Percentiles rank a stretch among this genome's conserved stretches.
Evolutionary conservation across 2,329 filamentous ascomycete genomes (phyloP).

Genomic region (Exophiala aquamarina): DNA sequence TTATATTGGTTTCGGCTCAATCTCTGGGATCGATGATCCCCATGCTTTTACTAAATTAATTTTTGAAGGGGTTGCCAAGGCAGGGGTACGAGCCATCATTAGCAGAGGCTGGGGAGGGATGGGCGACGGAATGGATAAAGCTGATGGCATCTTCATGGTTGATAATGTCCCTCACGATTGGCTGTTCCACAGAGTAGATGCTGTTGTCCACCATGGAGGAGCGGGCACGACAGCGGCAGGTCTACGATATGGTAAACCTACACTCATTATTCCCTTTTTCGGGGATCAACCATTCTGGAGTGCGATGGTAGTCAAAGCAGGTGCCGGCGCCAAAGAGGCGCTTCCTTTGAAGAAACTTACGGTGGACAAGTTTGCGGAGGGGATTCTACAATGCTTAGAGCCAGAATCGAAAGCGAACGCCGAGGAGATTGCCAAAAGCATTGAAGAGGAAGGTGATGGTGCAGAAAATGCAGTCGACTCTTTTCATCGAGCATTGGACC

Average conservation of each 20-base stretch:
- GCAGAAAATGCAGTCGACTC: slow-evolving; percentile 41
- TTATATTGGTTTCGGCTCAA: slow-evolving; percentile 39
- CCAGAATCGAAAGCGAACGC: slow-evolving; percentile 34
- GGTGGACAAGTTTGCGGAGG: slow-evolving; percentile 37
- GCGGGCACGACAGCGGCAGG: slow-evolving; percentile 40
- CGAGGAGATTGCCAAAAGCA: slow-evolving; percentile 35
- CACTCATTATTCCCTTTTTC: slow-evolving; percentile 44
- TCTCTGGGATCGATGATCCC: slow-evolving; percentile 38
- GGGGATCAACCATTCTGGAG: slow-evolving; percentile 50
- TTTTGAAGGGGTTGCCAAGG: slow-evolving; percentile 34
- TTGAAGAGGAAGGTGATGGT: slow-evolving; percentile 39
- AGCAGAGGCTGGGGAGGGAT: slow-evolving; percentile 41
- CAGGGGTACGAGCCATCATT: slow-evolving; percentile 37
- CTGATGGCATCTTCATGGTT: slow-evolving; percentile 35
- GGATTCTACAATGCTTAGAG: slow-evolving; percentile 37
- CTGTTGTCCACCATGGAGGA: slow-evolving; percentile 39
- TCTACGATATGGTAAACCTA: slow-evolving; percentile 37
- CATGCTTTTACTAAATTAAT: slow-evolving; percentile 36
- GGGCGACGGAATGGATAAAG: slow-evolving; percentile 31
- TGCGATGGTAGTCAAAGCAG: slow-evolving; percentile 41
- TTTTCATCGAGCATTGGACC: slow-evolving; percentile 41
- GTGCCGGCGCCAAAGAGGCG: slow-evolving; percentile 41
- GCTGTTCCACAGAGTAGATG: slow-evolving; percentile 38
- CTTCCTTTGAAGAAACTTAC: slow-evolving; percentile 39
- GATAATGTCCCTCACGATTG: slow-evolving; percentile 41